Evolutionary conservation across 495 filamentous ascomycete genomes (phyloP), one percentile per base, ranked within the genome.

Genomic region (Hypoxylon trugodes): DNA sequence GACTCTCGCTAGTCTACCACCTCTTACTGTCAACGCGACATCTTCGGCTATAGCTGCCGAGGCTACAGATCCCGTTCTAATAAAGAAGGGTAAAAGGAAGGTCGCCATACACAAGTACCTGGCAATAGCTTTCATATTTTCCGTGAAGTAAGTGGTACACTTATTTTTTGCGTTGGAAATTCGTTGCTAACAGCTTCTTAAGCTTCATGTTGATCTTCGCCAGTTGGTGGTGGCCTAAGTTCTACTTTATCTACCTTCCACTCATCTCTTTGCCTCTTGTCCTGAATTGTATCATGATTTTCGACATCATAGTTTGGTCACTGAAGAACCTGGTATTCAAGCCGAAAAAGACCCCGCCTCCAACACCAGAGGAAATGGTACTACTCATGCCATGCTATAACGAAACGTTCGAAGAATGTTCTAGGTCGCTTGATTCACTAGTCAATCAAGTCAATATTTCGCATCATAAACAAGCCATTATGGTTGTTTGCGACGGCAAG

Each of bases 401-500:
- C 21, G 71, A 74, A 37, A 72, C 69, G 1, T 65, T 51, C n/a
- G 64, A 70, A 8, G 71, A 74, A 49, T 60, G 59, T 15, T 37
- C 35, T 4, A 65, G 51, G 8, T 74, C 71, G 9, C 64, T 74
- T 0, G 71, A 74, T 37, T 74, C 71, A 16, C 71, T 74, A 26
- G 60, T 74, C 18, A 64, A 59, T 7, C 71, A 74, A 48, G 25
- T 59, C 41, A 62, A 59, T 2, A 57, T 74, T 50, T 48, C 57
- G 3, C 45, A 70, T 12, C 69, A 74, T 68, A 87, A 90, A 73
- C 89, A 90, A 65, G 79, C 86, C 4, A 87, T 92, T 53, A 69
- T 92, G 22, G 84, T 90, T 30, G 84, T 92, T 45, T 90, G 88
- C 68, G 89, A 92, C 64, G 89, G 89, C 56, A 81, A 89, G 60